phyloP scores from a whole-genome alignment of 768 basidiomycete genomes.

The Lactarius evosmus region DNA sequence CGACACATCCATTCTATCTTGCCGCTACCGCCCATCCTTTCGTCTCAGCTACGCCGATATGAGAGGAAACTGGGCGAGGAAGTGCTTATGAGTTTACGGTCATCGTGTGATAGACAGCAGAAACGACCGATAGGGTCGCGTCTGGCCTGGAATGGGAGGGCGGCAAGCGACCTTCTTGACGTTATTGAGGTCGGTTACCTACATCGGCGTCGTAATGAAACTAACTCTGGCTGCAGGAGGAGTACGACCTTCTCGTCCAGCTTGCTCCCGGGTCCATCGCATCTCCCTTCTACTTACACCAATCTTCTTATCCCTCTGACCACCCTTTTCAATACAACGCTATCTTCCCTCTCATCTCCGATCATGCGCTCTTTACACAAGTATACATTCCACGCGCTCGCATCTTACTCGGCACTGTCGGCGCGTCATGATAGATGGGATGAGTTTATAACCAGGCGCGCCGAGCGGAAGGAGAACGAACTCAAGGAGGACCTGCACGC shows the following conservation, averaged over 20 bases:
- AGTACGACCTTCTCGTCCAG: slow-evolving; percentile 60
- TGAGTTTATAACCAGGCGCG: too few species aligned
- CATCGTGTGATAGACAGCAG: slow-evolving; percentile 66
- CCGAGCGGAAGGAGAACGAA: too few species aligned
- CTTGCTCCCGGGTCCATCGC: slow-evolving; percentile 53
- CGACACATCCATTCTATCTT: slow-evolving; percentile 81
- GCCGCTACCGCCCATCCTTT: slow-evolving; percentile 61
- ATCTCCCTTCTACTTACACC: slow-evolving; percentile 56
- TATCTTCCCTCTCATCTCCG: slow-evolving; percentile 57
- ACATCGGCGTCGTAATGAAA: not conserved
- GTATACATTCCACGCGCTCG: slow-evolving; percentile 75
- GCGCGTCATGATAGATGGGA: slow-evolving; percentile 65
- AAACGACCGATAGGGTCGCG: slow-evolving; percentile 60
- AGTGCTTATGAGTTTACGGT: slow-evolving; percentile 62
- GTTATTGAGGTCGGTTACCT: slow-evolving; percentile 56
- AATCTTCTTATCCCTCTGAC: slow-evolving; percentile 63
- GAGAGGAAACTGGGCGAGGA: slow-evolving; percentile 79
- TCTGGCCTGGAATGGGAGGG: slow-evolving; percentile 68
- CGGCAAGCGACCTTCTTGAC: slow-evolving; percentile 60
- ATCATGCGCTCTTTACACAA: slow-evolving; percentile 74
- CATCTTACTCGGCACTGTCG: slow-evolving; percentile 59
- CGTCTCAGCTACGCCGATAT: slow-evolving; percentile 79
- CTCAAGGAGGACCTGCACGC: too few species aligned
- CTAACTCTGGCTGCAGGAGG: slow-evolving; percentile 45
- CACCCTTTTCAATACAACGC: slow-evolving; percentile 59